Evolutionary conservation across 225 moss, liverwort and hornwort genomes (phyloP).

Genomic region (Rhytidiadelphus loreus): DNA sequence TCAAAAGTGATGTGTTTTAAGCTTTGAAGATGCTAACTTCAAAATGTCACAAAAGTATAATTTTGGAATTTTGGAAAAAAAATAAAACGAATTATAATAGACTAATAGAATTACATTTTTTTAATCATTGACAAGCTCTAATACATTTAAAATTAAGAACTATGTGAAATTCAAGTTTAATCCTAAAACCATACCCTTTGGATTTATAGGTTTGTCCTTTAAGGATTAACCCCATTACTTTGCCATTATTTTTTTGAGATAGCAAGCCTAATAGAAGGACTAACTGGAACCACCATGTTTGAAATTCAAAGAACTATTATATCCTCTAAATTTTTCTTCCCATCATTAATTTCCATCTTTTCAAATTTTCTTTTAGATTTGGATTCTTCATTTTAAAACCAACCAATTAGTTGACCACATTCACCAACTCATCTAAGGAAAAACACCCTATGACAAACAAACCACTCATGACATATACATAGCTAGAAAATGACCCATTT

Average conservation of each 20-base stretch:
- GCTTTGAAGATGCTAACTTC: not conserved
- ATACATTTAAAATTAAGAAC: not conserved
- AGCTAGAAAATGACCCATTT: accelerated
- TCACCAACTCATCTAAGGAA: accelerated
- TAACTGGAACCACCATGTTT: accelerated
- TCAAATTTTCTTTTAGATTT: not conserved
- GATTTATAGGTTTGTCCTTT: not conserved
- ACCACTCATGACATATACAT: accelerated
- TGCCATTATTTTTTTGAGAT: not conserved
- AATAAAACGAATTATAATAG: accelerated
- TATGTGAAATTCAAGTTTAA: not conserved
- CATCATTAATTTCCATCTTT: not conserved
- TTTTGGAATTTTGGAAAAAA: not conserved
- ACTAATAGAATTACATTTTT: not conserved
- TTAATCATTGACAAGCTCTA: not conserved
- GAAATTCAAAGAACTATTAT: not conserved
- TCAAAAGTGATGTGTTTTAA: not conserved
- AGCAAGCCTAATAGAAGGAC: too few relatives aligned
- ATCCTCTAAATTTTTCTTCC: not conserved
- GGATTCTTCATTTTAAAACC: not conserved
- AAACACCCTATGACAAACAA: not conserved
- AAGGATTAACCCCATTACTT: not conserved
- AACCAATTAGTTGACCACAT: not conserved
- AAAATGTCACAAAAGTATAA: not conserved
- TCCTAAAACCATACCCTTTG: not conserved